Evolutionary conservation across 257 asterid genomes (phyloP).

Genomic region (Voacanga thouarsii): DNA sequence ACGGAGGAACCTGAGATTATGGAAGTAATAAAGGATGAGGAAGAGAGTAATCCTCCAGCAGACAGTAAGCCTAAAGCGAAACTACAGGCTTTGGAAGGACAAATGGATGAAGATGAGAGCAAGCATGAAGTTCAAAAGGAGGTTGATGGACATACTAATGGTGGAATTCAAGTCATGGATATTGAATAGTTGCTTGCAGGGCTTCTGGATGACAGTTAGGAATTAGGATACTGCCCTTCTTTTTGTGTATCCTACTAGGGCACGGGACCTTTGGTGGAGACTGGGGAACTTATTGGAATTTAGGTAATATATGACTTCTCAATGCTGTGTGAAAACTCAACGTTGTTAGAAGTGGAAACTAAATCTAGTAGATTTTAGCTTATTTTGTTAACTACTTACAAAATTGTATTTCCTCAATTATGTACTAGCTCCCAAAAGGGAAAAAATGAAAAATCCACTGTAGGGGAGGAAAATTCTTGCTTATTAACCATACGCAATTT

Average conservation of each 20-base stretch:
- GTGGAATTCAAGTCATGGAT: conserved; percentile 1
- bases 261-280: background rate
- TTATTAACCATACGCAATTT: too few relatives aligned
- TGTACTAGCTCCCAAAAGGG: too few relatives aligned
- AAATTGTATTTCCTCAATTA: too few relatives aligned
- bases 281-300: too few relatives aligned
- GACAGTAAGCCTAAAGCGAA: conserved; percentile 9
- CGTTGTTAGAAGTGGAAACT: too few relatives aligned
- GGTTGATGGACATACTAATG: background rate
- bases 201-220: background rate
- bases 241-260: background rate
- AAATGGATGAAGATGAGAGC: background rate
- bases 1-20: conserved; percentile 7
- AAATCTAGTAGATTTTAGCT: too few relatives aligned
- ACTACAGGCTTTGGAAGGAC: background rate
- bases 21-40: background rate
- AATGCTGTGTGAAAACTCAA: too few relatives aligned
- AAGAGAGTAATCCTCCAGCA: background rate
- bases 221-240: background rate
- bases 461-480: too few relatives aligned
- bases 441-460: too few relatives aligned
- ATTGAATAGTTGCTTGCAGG: background rate
- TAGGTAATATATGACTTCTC: too few relatives aligned
- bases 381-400: too few relatives aligned
- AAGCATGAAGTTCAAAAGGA: background rate